phyloP scores from a whole-genome alignment of 768 basidiomycete genomes.

The Boletus edulis region DNA sequence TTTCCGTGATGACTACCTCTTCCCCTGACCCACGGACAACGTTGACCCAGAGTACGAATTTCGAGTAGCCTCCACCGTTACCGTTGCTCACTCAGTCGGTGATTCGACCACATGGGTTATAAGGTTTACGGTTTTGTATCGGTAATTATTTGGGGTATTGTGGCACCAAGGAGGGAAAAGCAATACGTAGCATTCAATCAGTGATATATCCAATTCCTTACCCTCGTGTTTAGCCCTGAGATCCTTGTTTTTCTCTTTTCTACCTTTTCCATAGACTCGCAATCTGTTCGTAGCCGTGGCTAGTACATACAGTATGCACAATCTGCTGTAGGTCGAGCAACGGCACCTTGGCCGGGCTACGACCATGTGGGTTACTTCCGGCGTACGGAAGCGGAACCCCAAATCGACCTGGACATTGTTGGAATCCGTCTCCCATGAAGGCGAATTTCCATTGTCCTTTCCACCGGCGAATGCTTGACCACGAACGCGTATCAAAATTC shows the following conservation, averaged over 20 bases:
- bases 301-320: too few species aligned
- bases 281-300: too few species aligned
- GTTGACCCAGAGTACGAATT: constrained; percentile 15
- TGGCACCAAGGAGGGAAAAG: neutral
- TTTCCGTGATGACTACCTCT: constrained; percentile 24
- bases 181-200: constrained; percentile 23
- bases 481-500: constrained; percentile 41
- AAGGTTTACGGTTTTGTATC: constrained; percentile 8
- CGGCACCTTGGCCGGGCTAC: too few species aligned
- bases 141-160: neutral
- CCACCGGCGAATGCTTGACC: constrained; percentile 38
- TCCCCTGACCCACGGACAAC: constrained; percentile 23
- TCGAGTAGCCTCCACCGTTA: constrained; percentile 2
- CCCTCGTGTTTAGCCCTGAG: constrained; percentile 16
- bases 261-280: too few species aligned
- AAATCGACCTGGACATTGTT: too few species aligned
- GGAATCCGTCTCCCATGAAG: constrained; percentile 21
- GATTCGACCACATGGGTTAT: neutral
- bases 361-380: too few species aligned
- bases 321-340: too few species aligned
- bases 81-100: neutral
- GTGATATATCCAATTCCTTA: constrained; percentile 22
- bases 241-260: too few species aligned
- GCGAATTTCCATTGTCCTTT: constrained; percentile 44
- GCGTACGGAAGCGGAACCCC: too few species aligned